These are phyloP conservation scores for Ganoderma boninense DNA, from an alignment of 1,284 basidiomycete species.

Conservation along the genomic window DNA sequence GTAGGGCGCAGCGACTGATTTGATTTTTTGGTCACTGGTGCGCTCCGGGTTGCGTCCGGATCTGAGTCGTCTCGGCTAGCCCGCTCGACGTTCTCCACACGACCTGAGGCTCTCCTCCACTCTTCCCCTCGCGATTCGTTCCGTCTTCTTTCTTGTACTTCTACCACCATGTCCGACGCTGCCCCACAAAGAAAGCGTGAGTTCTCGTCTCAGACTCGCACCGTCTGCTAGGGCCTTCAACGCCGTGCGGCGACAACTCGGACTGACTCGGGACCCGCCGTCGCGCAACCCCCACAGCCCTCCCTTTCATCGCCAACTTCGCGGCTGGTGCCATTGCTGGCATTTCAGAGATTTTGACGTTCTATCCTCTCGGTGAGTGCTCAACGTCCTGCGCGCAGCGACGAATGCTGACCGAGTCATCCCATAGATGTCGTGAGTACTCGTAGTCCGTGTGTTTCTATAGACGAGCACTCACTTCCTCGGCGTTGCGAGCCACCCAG, in stretches of 20 bases:
- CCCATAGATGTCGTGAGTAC: slow-evolving; percentile 44
- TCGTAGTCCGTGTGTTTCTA: slow-evolving; percentile 33
- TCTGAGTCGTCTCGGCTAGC: not conserved
- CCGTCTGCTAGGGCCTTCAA: slow-evolving; percentile 2
- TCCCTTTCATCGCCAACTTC: slow-evolving; percentile 46
- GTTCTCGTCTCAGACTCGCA: slow-evolving; percentile 6
- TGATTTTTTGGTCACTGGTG: not conserved
- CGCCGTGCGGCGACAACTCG: not conserved
- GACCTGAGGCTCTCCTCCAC: not conserved
- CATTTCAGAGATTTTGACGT: slow-evolving; percentile 88
- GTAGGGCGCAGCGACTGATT: not conserved
- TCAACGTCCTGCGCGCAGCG: not conserved
- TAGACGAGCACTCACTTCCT: slow-evolving; percentile 27
- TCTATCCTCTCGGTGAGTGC: slow-evolving; percentile 88
- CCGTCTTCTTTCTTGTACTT: not conserved
- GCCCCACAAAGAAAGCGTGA: slow-evolving; percentile 28
- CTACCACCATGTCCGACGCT: slow-evolving; percentile 27
- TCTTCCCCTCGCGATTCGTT: not conserved
- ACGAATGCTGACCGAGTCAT: not conserved
- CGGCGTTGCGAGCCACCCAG: slow-evolving; percentile 47
- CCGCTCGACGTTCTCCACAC: not conserved
- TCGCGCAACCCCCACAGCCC: slow-evolving; percentile 30
- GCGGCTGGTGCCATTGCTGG: slow-evolving; percentile 45
- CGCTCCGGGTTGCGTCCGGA: not conserved
- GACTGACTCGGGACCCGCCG: slow-evolving; percentile 4